Evolutionary conservation across 371 early-diverging fungal species (phyloP).

Genomic region (Mucor plumbeus): DNA sequence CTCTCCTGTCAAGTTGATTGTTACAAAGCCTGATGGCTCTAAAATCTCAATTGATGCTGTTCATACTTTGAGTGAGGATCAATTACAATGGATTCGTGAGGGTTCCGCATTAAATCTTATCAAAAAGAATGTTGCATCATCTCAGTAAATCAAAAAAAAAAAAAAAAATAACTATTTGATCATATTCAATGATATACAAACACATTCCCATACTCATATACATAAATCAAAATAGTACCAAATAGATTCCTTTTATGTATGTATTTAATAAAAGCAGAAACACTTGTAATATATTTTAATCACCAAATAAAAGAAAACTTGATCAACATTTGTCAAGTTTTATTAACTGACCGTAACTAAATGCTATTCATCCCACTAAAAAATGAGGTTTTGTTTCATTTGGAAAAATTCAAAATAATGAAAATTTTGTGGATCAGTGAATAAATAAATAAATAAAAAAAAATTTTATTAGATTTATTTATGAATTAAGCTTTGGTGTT

Average conservation of each 20-base stretch:
- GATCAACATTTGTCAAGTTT: too few species aligned
- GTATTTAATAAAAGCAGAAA: neutral
- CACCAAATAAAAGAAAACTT: neutral
- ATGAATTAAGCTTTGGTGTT: too few species aligned
- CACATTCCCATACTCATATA: neutral
- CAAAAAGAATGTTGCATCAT: constrained; percentile 22
- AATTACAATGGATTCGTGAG: constrained; percentile 93
- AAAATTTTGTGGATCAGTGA: too few species aligned
- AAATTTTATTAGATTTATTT: too few species aligned
- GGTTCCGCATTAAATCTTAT: constrained; percentile 90
- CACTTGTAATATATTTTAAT: neutral
- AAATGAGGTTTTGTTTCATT: too few species aligned
- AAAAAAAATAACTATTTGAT: too few species aligned
- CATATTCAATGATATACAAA: neutral
- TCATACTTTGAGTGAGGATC: constrained; percentile 94
- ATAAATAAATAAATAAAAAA: too few species aligned
- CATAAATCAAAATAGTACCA: neutral
- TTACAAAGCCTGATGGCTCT: constrained; percentile 63
- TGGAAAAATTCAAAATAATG: too few species aligned
- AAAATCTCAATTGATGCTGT: constrained; percentile 63
- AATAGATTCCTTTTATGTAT: constrained; percentile 5
- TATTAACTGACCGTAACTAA: too few species aligned
- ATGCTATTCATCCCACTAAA: too few species aligned
- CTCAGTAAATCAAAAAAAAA: neutral
- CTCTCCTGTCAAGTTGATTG: constrained; percentile 59